These are phyloP conservation scores for Fusarium oligoseptatum DNA, from an alignment of 2,329 filamentous ascomycete genomes.

Conservation along the genomic window DNA sequence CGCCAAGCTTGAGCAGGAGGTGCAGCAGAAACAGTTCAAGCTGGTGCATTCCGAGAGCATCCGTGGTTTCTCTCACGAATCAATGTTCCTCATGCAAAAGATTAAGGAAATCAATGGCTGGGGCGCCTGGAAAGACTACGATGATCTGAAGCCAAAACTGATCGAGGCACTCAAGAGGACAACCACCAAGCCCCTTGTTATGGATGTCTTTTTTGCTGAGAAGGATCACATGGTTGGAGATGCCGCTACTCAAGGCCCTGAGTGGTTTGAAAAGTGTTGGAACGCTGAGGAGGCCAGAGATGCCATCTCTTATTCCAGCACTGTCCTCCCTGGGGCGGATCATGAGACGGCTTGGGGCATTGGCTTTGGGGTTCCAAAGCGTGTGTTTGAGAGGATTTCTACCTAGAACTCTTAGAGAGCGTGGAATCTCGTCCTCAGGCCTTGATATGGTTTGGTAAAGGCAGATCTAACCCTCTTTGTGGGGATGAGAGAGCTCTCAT, in stretches of 20 bases:
- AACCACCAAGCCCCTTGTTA: background rate
- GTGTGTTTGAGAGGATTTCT: slow-evolving; percentile 6
- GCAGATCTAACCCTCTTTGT: background rate
- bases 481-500: too few relatives aligned
- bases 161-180: background rate
- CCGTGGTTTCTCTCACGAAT: slow-evolving; percentile 16
- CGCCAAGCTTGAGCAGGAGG: slow-evolving; percentile 5
- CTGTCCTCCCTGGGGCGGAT: background rate
- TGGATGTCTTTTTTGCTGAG: slow-evolving; percentile 28
- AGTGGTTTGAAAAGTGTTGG: slow-evolving; percentile 23
- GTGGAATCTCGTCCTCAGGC: too few relatives aligned
- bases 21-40: slow-evolving; percentile 12
- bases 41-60: slow-evolving; percentile 7
- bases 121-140: slow-evolving; percentile 27
- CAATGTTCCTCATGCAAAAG: slow-evolving; percentile 31
- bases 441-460: background rate
- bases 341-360: slow-evolving; percentile 26
- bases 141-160: slow-evolving; percentile 15
- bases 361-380: background rate
- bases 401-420: background rate
- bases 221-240: slow-evolving; percentile 25
- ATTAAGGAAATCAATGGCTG: background rate
- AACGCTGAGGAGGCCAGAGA: background rate
- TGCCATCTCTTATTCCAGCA: background rate
- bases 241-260: background rate